A percentile compares a stretch with the other conserved stretches of the same genome.
Conservation (phyloP, 2,329 filamentous ascomycete genomes). For the Penicillium fuscoglaucum region DNA sequence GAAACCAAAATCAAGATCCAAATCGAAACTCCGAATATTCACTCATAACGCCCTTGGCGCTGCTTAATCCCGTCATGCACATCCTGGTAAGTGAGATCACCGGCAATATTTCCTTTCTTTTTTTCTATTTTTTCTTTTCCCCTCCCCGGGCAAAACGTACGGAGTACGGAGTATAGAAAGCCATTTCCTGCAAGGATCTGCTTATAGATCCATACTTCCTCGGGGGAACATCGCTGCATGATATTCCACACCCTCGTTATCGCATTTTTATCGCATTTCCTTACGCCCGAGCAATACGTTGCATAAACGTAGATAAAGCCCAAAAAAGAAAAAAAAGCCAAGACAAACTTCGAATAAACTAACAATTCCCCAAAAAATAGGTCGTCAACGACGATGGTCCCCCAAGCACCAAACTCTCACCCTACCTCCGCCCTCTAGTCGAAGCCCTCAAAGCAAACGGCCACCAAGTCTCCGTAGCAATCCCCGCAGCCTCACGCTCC, state of each 20-base stretch:
- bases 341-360: neutral
- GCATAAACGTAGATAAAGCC: neutral
- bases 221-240: neutral
- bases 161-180: neutral
- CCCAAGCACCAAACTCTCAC: slow-evolving; percentile 69
- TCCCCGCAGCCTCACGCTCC: slow-evolving; percentile 82
- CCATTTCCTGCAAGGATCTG: neutral
- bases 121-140: neutral
- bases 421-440: slow-evolving; percentile 72
- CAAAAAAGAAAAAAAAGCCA: neutral
- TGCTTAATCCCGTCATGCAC: slow-evolving; percentile 40
- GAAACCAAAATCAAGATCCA: neutral
- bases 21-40: slow-evolving; percentile 1
- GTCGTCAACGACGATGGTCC: slow-evolving; percentile 72
- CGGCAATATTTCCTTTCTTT: neutral
- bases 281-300: neutral
- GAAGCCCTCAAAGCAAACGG: slow-evolving; percentile 67
- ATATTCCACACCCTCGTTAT: neutral
- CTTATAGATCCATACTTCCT: neutral
- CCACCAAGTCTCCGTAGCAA: slow-evolving; percentile 80
- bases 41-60: slow-evolving; percentile 13
- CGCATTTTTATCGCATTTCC: slow-evolving; percentile 5
- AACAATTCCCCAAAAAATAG: slow-evolving; percentile 23
- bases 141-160: neutral
- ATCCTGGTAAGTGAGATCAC: slow-evolving; percentile 44